Conservation (phyloP, 2,329 filamentous ascomycete species). For the Trichocomaceae sp. region DNA sequence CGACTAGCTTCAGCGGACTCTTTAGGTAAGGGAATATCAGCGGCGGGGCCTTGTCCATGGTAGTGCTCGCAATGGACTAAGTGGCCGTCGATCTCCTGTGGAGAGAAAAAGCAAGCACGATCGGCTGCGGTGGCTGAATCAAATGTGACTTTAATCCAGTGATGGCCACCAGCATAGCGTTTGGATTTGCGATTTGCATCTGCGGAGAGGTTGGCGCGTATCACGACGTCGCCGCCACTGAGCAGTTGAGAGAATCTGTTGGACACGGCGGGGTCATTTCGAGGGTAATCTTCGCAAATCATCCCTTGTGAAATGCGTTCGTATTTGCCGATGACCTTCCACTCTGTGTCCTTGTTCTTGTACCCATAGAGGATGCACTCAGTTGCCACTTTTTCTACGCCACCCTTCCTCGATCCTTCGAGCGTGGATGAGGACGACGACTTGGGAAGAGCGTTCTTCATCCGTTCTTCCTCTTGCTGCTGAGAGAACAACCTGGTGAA, state of each 20-base stretch:
- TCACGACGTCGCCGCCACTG: constrained; percentile 64
- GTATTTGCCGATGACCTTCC: constrained; percentile 82
- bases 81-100: constrained; percentile 64
- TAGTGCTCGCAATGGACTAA: constrained; percentile 66
- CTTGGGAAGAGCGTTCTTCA: constrained; percentile 28
- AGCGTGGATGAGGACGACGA: constrained; percentile 38
- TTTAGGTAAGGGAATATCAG: constrained; percentile 58
- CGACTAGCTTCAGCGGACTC: constrained; percentile 24
- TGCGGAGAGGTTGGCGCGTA: constrained; percentile 59
- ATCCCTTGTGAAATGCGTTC: constrained; percentile 72
- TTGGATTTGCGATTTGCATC: constrained; percentile 75
- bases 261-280: constrained; percentile 67
- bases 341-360: constrained; percentile 59
- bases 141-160: constrained; percentile 88
- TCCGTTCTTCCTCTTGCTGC: constrained; percentile 40
- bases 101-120: constrained; percentile 61
- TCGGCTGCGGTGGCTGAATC: constrained; percentile 67
- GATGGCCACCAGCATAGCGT: constrained; percentile 71
- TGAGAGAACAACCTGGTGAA: constrained; percentile 41
- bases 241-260: constrained; percentile 66
- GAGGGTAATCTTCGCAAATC: constrained; percentile 89
- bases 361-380: constrained; percentile 86
- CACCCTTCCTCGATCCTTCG: constrained; percentile 32
- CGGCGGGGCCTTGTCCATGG: constrained; percentile 55
- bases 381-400: constrained; percentile 51